phyloP scores from a whole-genome alignment of 371 early-diverging fungal genomes.

The Zopfochytrium polystomum region DNA sequence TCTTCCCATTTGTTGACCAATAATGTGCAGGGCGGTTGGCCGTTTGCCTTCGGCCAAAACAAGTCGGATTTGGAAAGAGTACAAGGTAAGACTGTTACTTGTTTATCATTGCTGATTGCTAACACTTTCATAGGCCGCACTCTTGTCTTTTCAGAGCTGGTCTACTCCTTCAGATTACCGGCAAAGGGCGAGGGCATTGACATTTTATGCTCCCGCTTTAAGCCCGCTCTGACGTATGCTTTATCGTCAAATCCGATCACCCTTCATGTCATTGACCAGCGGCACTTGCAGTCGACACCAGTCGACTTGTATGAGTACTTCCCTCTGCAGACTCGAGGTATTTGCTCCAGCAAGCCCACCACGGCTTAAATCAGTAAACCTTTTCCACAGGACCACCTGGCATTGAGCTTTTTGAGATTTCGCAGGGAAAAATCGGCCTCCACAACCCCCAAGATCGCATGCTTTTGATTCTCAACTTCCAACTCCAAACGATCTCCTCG shows the following conservation, averaged over 20 bases:
- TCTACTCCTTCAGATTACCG: conserved; percentile 68
- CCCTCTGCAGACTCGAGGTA: conserved; percentile 45
- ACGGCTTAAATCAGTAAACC: background rate
- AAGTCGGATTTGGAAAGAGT: too few relatives aligned
- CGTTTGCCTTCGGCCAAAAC: too few relatives aligned
- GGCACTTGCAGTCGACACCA: conserved; percentile 55
- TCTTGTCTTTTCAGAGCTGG: conserved; percentile 62
- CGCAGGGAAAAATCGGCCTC: conserved; percentile 54
- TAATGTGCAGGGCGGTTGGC: too few relatives aligned
- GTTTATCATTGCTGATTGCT: too few relatives aligned
- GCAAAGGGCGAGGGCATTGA: conserved; percentile 71
- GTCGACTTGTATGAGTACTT: conserved; percentile 76
- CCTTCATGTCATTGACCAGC: conserved; percentile 60
- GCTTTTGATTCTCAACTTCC: conserved; percentile 62
- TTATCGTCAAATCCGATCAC: conserved; percentile 70
- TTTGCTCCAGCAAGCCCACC: background rate
- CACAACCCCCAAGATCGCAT: conserved; percentile 69
- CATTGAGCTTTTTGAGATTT: conserved; percentile 33
- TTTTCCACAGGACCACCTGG: conserved; percentile 1
- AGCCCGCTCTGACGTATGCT: conserved; percentile 56
- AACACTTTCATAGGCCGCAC: conserved; percentile 53
- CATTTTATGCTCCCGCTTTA: too few relatives aligned
- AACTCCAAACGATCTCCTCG: background rate
- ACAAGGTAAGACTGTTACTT: too few relatives aligned
- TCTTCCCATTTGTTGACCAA: too few relatives aligned